Evolutionary conservation across 108 stramenopile species (phyloP), one percentile per base, ranked within the genome.

Genomic region (Skeletonema marinoi): DNA sequence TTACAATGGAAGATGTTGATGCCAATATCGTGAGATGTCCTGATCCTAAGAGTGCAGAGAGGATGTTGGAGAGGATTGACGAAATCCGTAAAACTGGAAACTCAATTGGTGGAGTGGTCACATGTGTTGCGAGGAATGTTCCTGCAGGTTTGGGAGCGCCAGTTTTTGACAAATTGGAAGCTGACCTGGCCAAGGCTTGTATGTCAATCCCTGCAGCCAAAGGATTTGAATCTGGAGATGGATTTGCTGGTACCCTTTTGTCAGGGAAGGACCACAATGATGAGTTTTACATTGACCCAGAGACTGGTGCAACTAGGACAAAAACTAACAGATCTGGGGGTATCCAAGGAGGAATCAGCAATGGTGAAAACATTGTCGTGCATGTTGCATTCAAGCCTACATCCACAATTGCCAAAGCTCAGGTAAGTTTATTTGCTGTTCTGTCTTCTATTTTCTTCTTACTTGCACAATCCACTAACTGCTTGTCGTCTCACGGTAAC

Each of bases 131-230:
- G 29, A 77, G 94, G 32, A 96, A 96, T 81, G 98, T 99, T 21
- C 98, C 98, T 6, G 90, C 97, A 7, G 98, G 99, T 29, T 75
- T 98, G 9, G 99, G 99, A 32, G 81, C 92, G 21, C 99, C 99
- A 3, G 98, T 97, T 21, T 99, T 99, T 82, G 99, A 99, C 87
- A 99, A 99, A 83, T 87, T 98, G 31, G 99, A 99, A 75, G 99
- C 99, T 17, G 96, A 98, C 65, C 85, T 99, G 54, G 99, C 99
- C 70, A 98, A 99, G 92, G 99, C 98, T 21, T 98, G 98, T 85
- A 92, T 99, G 97, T 97, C 96, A 30, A 95, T 99, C 74, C 99
- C 99, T 51, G 99, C 98, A 32, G 96, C 98, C 65, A 99, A 99
- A 85, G 99, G 99, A 42, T 99, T 99, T 77, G 99, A 99, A 83